Evolutionary conservation across 768 basidiomycete genomes (phyloP).

Genomic region (Mycena venus): DNA sequence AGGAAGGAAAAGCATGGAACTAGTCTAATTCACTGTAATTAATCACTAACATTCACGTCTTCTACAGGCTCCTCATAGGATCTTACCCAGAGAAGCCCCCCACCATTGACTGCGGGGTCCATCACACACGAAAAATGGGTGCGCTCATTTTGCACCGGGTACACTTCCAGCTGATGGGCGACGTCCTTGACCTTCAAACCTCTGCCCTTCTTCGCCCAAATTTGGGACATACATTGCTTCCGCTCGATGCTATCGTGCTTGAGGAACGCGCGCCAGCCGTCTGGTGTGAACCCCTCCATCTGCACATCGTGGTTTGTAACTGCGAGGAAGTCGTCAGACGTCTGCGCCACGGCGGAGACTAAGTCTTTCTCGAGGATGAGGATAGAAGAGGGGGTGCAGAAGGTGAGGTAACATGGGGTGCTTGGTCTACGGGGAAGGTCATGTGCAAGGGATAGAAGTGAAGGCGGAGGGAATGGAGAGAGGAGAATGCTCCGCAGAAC

Average conservation of each 20-base stretch:
- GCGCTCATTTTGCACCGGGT: constrained; percentile 50
- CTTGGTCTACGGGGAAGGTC: constrained; percentile 34
- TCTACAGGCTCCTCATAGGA: constrained; percentile 37
- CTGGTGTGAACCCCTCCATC: constrained; percentile 41
- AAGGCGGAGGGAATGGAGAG: constrained; percentile 40
- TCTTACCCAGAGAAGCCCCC: constrained; percentile 51
- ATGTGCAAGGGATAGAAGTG: constrained; percentile 37
- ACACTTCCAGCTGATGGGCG: constrained; percentile 46
- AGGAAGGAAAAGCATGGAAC: not conserved
- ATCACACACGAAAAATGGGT: constrained; percentile 57
- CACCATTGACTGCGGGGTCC: constrained; percentile 51
- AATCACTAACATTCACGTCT: not conserved
- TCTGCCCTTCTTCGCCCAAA: constrained; percentile 32
- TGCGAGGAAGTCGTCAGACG: constrained; percentile 43
- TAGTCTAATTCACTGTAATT: not conserved
- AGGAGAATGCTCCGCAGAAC: constrained; percentile 49
- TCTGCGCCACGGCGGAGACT: constrained; percentile 34
- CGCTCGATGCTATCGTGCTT: constrained; percentile 49
- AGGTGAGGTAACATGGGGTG: constrained; percentile 53
- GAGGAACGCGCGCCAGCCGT: constrained; percentile 37
- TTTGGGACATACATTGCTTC: constrained; percentile 42
- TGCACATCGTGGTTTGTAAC: constrained; percentile 53
- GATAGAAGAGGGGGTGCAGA: constrained; percentile 47
- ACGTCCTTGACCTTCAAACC: constrained; percentile 37
- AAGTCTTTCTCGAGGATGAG: constrained; percentile 54